These are phyloP conservation scores for Ascoidea rubescens DNA, from an alignment of 805 yeast species.

Conservation along the genomic window DNA sequence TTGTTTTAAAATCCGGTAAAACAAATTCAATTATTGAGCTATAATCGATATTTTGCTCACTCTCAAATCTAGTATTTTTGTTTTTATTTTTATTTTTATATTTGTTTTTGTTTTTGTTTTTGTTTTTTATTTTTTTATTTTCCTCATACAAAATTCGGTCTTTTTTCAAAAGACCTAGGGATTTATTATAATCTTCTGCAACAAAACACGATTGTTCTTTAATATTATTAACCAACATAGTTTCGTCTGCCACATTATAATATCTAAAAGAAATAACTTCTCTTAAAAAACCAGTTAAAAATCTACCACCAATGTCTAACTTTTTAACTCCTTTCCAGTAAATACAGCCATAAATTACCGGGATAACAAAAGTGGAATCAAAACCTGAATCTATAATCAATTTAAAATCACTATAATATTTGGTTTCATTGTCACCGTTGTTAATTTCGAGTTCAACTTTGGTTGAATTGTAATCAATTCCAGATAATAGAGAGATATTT, in stretches of 20 bases:
- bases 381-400: constrained; percentile 83
- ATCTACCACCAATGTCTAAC: constrained; percentile 77
- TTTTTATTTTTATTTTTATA: too few relatives aligned
- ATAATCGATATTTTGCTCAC: constrained; percentile 3
- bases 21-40: constrained; percentile 50
- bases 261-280: constrained; percentile 84
- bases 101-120: constrained; percentile 9
- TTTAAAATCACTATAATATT: constrained; percentile 41
- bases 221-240: constrained; percentile 68
- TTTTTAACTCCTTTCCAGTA: constrained; percentile 66
- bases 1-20: constrained; percentile 76
- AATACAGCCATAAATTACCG: constrained; percentile 67
- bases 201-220: constrained; percentile 69
- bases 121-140: background rate
- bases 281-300: constrained; percentile 67
- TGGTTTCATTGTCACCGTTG: background rate
- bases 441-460: background rate
- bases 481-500: constrained; percentile 15
- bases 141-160: constrained; percentile 15
- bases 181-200: constrained; percentile 39
- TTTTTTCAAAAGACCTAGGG: constrained; percentile 26
- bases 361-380: constrained; percentile 76
- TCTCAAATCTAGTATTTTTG: too few relatives aligned
- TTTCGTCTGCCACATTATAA: constrained; percentile 88
- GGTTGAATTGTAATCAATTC: constrained; percentile 7